phyloP scores from a whole-genome alignment of 768 basidiomycete genomes.

The Boletus rubescentipes region DNA sequence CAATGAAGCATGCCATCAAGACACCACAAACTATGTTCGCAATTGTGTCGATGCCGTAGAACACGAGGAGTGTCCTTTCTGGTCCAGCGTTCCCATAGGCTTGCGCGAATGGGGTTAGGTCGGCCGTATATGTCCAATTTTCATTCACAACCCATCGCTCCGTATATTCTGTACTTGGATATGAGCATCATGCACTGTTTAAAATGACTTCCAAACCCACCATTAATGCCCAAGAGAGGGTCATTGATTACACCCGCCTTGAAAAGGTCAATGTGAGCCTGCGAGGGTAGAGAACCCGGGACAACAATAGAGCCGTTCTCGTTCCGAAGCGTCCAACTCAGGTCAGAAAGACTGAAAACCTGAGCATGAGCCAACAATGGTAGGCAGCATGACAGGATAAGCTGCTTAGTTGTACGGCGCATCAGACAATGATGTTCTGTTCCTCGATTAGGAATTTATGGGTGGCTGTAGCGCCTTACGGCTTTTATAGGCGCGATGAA shows the following conservation, averaged over 20 bases:
- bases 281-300: slow-evolving; percentile 50
- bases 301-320: slow-evolving; percentile 54
- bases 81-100: slow-evolving; percentile 18
- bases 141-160: slow-evolving; percentile 56
- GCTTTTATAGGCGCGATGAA: not conserved
- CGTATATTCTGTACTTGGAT: slow-evolving; percentile 42
- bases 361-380: slow-evolving; percentile 16
- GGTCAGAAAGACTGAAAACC: slow-evolving; percentile 43
- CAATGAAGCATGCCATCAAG: not conserved
- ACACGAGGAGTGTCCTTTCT: slow-evolving; percentile 44
- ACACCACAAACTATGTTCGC: slow-evolving; percentile 47
- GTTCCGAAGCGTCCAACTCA: slow-evolving; percentile 54
- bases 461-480: not conserved
- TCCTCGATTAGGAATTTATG: not conserved
- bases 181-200: not conserved
- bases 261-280: slow-evolving; percentile 53
- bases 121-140: slow-evolving; percentile 60
- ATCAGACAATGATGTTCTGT: slow-evolving; percentile 2
- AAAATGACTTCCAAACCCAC: slow-evolving; percentile 27
- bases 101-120: slow-evolving; percentile 43
- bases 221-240: slow-evolving; percentile 53
- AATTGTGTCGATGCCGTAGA: slow-evolving; percentile 58
- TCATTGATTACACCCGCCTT: slow-evolving; percentile 54
- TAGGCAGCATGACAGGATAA: slow-evolving; percentile 7
- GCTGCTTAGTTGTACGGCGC: not conserved